Conservation (phyloP, 345 rosid genomes). For the Pugionium dolabratum region DNA sequence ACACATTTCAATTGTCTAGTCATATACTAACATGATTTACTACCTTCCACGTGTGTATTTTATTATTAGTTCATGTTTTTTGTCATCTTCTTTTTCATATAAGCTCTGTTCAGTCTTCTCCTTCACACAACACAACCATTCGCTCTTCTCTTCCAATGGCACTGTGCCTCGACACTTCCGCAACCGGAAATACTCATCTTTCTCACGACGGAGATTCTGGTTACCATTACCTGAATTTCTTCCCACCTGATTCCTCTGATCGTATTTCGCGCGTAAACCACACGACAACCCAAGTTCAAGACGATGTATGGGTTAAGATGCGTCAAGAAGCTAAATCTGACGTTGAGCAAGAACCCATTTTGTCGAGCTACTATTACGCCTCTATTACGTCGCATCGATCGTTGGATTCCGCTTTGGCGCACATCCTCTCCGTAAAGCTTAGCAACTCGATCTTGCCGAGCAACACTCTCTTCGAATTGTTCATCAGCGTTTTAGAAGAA, state of each 20-base stretch:
- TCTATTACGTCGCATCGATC: slow-evolving; percentile 66
- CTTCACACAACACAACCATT: slow-evolving; percentile 2
- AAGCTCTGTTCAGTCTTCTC: slow-evolving; percentile 30
- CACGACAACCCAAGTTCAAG: slow-evolving; percentile 28
- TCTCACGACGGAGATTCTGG: slow-evolving; percentile 45
- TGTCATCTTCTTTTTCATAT: neutral
- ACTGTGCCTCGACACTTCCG: slow-evolving; percentile 58
- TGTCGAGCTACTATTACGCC: slow-evolving; percentile 61
- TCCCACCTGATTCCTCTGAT: slow-evolving; percentile 46
- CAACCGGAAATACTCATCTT: slow-evolving; percentile 41
- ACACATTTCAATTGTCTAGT: neutral
- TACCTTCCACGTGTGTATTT: too few species aligned
- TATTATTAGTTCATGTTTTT: too few species aligned
- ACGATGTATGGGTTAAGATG: slow-evolving; percentile 60
- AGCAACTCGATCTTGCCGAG: slow-evolving; percentile 63
- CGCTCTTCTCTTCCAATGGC: slow-evolving; percentile 50
- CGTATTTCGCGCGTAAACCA: slow-evolving; percentile 36
- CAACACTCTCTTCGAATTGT: slow-evolving; percentile 58
- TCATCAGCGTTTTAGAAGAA: slow-evolving; percentile 55
- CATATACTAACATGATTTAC: too few species aligned
- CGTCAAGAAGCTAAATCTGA: slow-evolving; percentile 67
- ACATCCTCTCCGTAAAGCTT: slow-evolving; percentile 64
- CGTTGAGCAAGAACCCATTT: slow-evolving; percentile 61
- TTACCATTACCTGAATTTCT: slow-evolving; percentile 40
- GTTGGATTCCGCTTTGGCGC: slow-evolving; percentile 68